Percentiles rank a stretch among this genome's conserved stretches.
These are phyloP conservation scores for Amoeboaphelidium occidentale DNA, from an alignment of 371 early-diverging fungal species.

Conservation along the genomic window DNA sequence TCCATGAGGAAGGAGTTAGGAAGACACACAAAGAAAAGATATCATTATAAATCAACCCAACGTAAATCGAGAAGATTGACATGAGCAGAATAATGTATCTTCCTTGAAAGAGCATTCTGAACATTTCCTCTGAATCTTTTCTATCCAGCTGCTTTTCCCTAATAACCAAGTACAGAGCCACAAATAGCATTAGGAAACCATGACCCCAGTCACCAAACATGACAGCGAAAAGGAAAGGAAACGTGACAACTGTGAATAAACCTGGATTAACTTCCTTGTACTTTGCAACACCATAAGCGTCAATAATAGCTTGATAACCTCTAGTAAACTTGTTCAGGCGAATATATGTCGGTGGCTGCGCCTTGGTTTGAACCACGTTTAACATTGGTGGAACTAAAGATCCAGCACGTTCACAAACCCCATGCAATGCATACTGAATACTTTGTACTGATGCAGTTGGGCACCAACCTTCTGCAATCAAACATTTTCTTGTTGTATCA, in stretches of 20 bases:
- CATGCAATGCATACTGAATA: slow-evolving; percentile 52
- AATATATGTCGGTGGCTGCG: slow-evolving; percentile 86
- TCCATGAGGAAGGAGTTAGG: slow-evolving; percentile 53
- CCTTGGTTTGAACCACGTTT: slow-evolving; percentile 49
- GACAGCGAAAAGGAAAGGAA: slow-evolving; percentile 97
- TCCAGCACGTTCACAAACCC: slow-evolving; percentile 60
- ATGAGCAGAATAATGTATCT: slow-evolving; percentile 93
- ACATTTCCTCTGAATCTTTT: slow-evolving; percentile 49
- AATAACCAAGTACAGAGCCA: slow-evolving; percentile 47
- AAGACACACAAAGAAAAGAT: slow-evolving; percentile 66
- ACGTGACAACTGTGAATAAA: slow-evolving; percentile 86
- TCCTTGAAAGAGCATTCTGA: slow-evolving; percentile 75
- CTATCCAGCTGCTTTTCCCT: slow-evolving; percentile 53
- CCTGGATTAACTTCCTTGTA: slow-evolving; percentile 99
- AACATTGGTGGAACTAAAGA: slow-evolving; percentile 64
- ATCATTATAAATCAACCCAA: slow-evolving; percentile 96
- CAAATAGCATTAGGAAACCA: slow-evolving; percentile 58
- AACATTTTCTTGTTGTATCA: slow-evolving; percentile 66
- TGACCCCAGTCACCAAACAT: slow-evolving; percentile 99
- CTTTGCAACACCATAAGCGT: slow-evolving; percentile 95
- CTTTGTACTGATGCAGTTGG: slow-evolving; percentile 50
- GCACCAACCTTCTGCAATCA: slow-evolving; percentile 96
- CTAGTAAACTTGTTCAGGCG: slow-evolving; percentile 84
- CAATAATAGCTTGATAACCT: slow-evolving; percentile 91
- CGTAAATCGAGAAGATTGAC: slow-evolving; percentile 90